Percentiles rank a stretch among this genome's conserved stretches.
phyloP scores from a whole-genome alignment of 768 basidiomycete genomes.

The Phlebiopsis flavidoalba region DNA sequence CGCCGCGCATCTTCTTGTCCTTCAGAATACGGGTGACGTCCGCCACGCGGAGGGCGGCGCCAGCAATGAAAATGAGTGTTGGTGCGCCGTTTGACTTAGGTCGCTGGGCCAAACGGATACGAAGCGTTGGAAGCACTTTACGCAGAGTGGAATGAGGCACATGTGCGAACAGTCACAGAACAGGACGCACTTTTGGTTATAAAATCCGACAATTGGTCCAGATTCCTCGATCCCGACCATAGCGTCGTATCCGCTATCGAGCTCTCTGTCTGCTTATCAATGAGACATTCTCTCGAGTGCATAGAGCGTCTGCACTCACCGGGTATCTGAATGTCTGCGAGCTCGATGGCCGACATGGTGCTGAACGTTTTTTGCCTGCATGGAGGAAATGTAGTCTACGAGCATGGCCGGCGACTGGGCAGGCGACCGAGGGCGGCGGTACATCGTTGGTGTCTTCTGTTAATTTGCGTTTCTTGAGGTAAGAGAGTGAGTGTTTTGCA shows the following conservation, averaged over 20 bases:
- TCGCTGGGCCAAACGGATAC: constrained; percentile 65
- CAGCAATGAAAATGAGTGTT: constrained; percentile 77
- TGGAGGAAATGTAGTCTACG: constrained; percentile 55
- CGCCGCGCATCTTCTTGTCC: constrained; percentile 63
- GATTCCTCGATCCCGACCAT: constrained; percentile 68
- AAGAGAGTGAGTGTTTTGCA: not conserved
- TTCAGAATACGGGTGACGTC: constrained; percentile 77
- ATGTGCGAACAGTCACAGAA: not conserved
- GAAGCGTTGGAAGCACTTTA: constrained; percentile 62
- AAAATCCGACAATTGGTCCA: constrained; percentile 70
- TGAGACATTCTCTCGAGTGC: constrained; percentile 27
- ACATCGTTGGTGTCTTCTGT: constrained; percentile 35
- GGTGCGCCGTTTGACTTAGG: constrained; percentile 82
- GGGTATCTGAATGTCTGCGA: constrained; percentile 73
- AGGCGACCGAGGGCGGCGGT: constrained; percentile 43
- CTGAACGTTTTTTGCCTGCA: constrained; percentile 70
- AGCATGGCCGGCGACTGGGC: constrained; percentile 51
- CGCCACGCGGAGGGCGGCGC: constrained; percentile 89
- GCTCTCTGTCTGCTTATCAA: constrained; percentile 47
- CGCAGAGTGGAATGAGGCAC: not conserved
- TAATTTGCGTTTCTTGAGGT: constrained; percentile 60
- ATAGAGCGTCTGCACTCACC: constrained; percentile 40
- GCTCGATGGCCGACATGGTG: constrained; percentile 69
- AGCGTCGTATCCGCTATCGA: constrained; percentile 70
- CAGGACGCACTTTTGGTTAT: constrained; percentile 57